A percentile compares a stretch with the other conserved stretches of the same genome.
Conservation (phyloP, 139 green algal genomes). For the Coelastrella sp. region DNA sequence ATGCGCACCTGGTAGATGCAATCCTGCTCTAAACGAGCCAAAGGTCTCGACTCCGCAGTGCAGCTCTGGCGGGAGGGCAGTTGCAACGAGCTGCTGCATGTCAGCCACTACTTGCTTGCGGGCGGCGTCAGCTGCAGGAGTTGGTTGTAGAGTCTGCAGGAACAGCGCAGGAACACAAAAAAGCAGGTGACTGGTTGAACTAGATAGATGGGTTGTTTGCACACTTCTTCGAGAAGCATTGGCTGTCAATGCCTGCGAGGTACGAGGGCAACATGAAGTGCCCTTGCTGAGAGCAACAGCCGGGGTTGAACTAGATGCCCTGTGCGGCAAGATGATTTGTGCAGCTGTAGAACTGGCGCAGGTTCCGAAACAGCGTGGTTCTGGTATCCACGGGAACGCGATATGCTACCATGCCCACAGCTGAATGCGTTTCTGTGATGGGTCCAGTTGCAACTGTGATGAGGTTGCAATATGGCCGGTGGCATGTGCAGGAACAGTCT, state of each 20-base stretch:
- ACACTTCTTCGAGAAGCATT: not conserved
- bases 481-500: not conserved
- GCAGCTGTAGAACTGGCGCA: too few species aligned
- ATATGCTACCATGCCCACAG: not conserved
- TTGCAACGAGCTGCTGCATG: constrained; percentile 23
- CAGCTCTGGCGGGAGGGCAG: not conserved
- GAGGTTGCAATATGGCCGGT: not conserved
- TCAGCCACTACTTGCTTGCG: constrained; percentile 4
- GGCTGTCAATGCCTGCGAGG: too few species aligned
- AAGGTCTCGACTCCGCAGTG: constrained; percentile 34
- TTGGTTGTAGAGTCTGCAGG: constrained; percentile 37
- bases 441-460: not conserved
- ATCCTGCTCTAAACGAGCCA: constrained; percentile 27
- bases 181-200: too few species aligned
- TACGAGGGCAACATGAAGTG: too few species aligned
- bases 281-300: too few species aligned
- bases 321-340: too few species aligned
- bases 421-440: not conserved
- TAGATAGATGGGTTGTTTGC: not conserved
- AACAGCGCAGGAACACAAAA: too few species aligned
- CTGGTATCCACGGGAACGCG: not conserved
- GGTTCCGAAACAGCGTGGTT: too few species aligned
- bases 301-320: too few species aligned
- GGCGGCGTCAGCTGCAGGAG: not conserved
- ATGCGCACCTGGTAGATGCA: constrained; percentile 31